Evolutionary conservation across 2,329 filamentous ascomycete species (phyloP), one percentile per base, ranked within the genome.

Genomic region (Pseudogymnoascus sp.): DNA sequence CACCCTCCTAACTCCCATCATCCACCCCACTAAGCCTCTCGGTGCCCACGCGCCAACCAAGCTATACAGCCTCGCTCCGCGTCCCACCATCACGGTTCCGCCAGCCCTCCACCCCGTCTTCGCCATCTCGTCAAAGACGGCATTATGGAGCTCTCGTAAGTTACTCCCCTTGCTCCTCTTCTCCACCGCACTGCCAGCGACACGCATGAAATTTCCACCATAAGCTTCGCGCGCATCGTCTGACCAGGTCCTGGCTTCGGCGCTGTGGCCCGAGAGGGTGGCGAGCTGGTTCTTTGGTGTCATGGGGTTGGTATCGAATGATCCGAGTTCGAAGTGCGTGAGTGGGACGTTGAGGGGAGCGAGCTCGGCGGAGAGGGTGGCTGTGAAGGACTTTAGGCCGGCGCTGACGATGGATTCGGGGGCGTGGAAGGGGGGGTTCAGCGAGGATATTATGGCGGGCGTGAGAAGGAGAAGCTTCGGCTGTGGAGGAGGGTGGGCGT

Each of bases 71-170:
- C 88, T 80, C 59, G 91, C 90, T 5, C 94, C 94, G 59, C 92
- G 84, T 0, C 94, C 94, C 13, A 97, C 88, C 62, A 90, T 86
- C 66, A 93, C 83, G 1, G 89, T 83, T 36, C 83, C 78, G 54
- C 78, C 79, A 26, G 81, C 82, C 13, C 66, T 69, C 58, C 72
- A 71, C 66, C 82, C 78, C 15, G 79, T 82, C 44, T 84, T 82
- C 65, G 90, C 87, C 61, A 97, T 83, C 35, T 94, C 90, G 72
- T 97, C 93, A 71, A 97, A 95, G 8, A 99, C 87, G 1, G 89
- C 86, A 70, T 91, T 87, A 74, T 97, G 90, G 61, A 99, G 80
- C 65, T 89, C 86, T 33, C 90, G 81, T 50, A 96, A 79, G 3
- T 88, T 86, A 64, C 86, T 92, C 3, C 71, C 71, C 57, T 59